Conservation (phyloP, 441 rosid genomes). For the Rhodomyrtus psidioides region DNA sequence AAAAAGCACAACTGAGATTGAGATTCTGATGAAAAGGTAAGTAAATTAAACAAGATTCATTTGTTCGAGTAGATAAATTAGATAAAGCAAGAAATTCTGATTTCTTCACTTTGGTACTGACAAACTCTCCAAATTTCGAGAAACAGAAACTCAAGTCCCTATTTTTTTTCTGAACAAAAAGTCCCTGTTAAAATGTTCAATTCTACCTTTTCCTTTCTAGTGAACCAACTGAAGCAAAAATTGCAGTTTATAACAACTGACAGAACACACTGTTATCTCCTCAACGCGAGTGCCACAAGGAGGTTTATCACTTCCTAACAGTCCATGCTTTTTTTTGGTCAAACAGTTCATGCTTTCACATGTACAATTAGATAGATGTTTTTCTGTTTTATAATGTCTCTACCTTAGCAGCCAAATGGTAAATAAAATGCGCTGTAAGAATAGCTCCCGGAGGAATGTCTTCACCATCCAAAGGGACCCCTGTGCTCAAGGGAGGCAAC, state of each 20-base stretch:
- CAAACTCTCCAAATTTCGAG: neutral
- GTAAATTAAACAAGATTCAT: neutral
- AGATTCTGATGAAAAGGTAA: neutral
- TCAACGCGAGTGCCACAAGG: neutral
- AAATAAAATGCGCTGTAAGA: slow-evolving; percentile 88
- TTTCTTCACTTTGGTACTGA: neutral
- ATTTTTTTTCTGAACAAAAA: too few species aligned
- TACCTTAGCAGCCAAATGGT: slow-evolving; percentile 86
- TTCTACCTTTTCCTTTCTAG: neutral
- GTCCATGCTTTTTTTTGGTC: neutral
- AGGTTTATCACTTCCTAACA: neutral
- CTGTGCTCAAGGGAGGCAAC: slow-evolving; percentile 73
- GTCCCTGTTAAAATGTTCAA: neutral
- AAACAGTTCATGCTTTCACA: neutral
- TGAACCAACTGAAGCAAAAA: neutral
- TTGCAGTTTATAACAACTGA: neutral
- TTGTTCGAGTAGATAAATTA: neutral
- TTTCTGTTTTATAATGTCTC: neutral
- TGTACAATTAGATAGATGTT: neutral
- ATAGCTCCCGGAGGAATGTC: slow-evolving; percentile 82
- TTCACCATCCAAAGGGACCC: slow-evolving; percentile 51
- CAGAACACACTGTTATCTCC: neutral
- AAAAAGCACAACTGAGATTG: neutral
- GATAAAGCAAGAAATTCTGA: neutral
- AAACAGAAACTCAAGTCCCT: neutral